Conservation (phyloP, 176 grass and related monocot species). For the Phragmites australis region DNA sequence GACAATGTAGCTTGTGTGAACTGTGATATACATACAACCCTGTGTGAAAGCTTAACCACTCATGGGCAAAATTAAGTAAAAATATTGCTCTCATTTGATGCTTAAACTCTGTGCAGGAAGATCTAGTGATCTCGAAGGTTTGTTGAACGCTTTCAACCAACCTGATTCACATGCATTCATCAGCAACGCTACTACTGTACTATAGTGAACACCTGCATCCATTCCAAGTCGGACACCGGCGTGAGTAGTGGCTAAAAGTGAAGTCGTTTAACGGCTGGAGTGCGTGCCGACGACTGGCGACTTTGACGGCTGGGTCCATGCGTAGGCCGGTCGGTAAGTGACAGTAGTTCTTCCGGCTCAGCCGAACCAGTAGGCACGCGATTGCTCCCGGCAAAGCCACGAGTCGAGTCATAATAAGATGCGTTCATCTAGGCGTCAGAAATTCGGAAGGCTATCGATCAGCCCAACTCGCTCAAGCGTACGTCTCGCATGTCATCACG, state of each 20-base stretch:
- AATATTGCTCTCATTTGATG: neutral
- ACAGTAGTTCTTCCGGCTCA: neutral
- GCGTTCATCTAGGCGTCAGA: neutral
- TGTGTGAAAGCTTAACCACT: neutral
- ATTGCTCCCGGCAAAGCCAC: constrained; percentile 1
- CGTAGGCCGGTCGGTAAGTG: neutral
- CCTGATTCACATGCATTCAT: neutral
- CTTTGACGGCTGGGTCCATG: constrained; percentile 45
- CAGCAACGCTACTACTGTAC: neutral
- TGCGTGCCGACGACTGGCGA: constrained; percentile 39
- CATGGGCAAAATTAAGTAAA: too few species aligned
- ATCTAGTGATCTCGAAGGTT: neutral
- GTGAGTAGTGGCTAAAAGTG: neutral
- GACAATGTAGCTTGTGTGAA: too few species aligned
- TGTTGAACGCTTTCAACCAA: constrained; percentile 26
- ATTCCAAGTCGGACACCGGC: neutral
- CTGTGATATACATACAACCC: too few species aligned
- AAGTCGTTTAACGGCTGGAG: neutral
- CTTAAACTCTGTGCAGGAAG: neutral
- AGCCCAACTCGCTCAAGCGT: too few species aligned
- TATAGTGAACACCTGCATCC: too few species aligned
- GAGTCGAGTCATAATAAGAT: constrained; percentile 18
- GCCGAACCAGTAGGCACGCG: neutral
- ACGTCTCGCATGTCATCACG: constrained; percentile 15
- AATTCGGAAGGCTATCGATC: too few species aligned